phyloP scores from a whole-genome alignment of 2,329 filamentous ascomycete species.

The Coccinonectria pachysandricola region DNA sequence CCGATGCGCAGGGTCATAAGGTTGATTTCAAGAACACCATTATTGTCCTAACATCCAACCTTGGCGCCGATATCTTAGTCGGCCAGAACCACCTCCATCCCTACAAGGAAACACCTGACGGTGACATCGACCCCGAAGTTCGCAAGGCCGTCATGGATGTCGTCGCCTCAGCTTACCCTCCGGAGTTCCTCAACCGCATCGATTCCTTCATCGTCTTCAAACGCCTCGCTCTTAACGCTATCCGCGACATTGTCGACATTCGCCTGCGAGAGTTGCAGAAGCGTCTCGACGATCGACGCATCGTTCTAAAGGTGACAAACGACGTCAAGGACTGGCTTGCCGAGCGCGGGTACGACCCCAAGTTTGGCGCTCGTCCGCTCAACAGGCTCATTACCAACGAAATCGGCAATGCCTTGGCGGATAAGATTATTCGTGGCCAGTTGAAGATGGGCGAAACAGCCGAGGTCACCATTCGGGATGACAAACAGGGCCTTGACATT shows the following conservation, averaged over 20 bases:
- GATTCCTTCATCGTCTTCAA: conserved; percentile 97
- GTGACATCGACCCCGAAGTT: conserved; percentile 62
- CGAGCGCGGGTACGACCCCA: conserved; percentile 80
- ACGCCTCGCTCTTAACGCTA: conserved; percentile 63
- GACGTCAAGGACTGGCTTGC: conserved; percentile 79
- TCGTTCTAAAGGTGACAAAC: conserved; percentile 60
- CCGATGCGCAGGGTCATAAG: conserved; percentile 90
- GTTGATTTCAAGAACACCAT: conserved; percentile 95
- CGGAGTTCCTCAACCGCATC: conserved; percentile 92
- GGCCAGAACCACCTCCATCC: conserved; percentile 57
- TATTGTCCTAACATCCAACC: conserved; percentile 91
- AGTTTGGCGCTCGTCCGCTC: conserved; percentile 80
- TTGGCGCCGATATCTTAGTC: conserved; percentile 85
- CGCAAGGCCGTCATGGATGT: conserved; percentile 82
- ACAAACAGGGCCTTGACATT: conserved; percentile 48
- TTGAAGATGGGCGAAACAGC: conserved; percentile 67
- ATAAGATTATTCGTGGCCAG: conserved; percentile 82
- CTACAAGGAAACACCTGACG: conserved; percentile 50
- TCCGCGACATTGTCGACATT: conserved; percentile 91
- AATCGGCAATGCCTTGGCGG: conserved; percentile 79
- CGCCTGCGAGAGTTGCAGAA: conserved; percentile 73
- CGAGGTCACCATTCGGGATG: conserved; percentile 56
- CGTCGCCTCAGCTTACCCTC: conserved; percentile 64
- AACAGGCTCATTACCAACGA: conserved; percentile 86
- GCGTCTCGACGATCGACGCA: conserved; percentile 76